Percentiles rank a stretch among this genome's conserved stretches.
phyloP scores from a whole-genome alignment of 2,329 filamentous ascomycete genomes.

The Penicillium griseofulvum region DNA sequence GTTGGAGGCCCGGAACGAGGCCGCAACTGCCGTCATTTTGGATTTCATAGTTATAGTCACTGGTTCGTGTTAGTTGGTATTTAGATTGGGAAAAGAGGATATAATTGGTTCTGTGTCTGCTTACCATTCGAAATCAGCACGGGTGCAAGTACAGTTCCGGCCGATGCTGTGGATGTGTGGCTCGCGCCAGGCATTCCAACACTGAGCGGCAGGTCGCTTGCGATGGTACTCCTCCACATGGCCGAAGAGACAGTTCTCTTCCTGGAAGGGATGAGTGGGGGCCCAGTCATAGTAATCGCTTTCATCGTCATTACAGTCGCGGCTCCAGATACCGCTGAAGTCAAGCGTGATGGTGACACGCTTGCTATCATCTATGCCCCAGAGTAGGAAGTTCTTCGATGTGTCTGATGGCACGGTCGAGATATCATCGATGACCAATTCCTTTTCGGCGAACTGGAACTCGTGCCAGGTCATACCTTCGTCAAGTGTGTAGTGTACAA shows the following conservation, averaged over 20 bases:
- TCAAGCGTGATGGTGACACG: constrained; percentile 80
- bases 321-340: constrained; percentile 75
- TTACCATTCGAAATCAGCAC: constrained; percentile 90
- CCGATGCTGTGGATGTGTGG: constrained; percentile 67
- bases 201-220: constrained; percentile 75
- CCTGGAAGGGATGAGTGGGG: constrained; percentile 75
- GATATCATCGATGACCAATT: constrained; percentile 73
- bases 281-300: constrained; percentile 82
- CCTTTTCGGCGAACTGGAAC: constrained; percentile 68
- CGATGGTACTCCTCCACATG: constrained; percentile 86
- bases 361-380: constrained; percentile 63
- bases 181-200: constrained; percentile 76
- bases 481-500: constrained; percentile 73
- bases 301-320: constrained; percentile 61
- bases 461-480: constrained; percentile 77
- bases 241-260: constrained; percentile 85
- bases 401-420: constrained; percentile 86
- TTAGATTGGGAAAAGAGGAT: background rate
- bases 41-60: constrained; percentile 90
- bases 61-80: constrained; percentile 36
- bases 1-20: constrained; percentile 70
- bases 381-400: constrained; percentile 87
- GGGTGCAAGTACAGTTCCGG: constrained; percentile 76
- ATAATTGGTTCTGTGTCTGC: constrained; percentile 28
- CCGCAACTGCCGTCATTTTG: constrained; percentile 72